Evolutionary conservation across 148 eudicot species (phyloP).

Genomic region (Arctostaphylos glauca): DNA sequence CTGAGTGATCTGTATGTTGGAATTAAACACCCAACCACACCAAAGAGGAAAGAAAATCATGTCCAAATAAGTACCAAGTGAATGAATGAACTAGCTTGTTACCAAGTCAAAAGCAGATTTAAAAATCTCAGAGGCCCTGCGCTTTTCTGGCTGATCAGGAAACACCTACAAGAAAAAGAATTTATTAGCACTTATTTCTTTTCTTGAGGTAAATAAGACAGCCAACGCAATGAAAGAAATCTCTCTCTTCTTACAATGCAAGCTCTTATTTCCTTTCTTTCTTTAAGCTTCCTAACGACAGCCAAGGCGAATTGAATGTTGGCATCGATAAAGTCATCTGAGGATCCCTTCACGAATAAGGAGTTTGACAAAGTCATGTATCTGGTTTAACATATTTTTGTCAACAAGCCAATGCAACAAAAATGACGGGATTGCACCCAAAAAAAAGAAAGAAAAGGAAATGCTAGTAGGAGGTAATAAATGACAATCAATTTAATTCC

Average conservation of each 20-base stretch:
- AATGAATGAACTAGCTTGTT: constrained; percentile 14
- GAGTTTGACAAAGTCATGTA: constrained; percentile 55
- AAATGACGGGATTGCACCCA: neutral
- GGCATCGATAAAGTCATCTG: constrained; percentile 93
- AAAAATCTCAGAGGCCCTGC: constrained; percentile 87
- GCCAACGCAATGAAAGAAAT: too few relatives aligned
- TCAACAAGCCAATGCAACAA: constrained; percentile 29
- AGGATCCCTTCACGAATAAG: constrained; percentile 91
- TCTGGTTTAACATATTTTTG: constrained; percentile 39
- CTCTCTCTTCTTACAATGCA: constrained; percentile 61
- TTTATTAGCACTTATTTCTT: neutral
- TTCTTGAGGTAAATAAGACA: neutral
- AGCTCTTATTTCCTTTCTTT: constrained; percentile 62
- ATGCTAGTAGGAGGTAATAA: neutral
- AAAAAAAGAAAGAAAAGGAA: constrained; percentile 11
- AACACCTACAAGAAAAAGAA: constrained; percentile 51
- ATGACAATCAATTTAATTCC: neutral
- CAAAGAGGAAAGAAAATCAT: neutral
- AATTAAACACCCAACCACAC: neutral
- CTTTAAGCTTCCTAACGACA: constrained; percentile 78
- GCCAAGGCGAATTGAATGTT: constrained; percentile 88
- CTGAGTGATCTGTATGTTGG: neutral
- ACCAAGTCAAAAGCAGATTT: constrained; percentile 86
- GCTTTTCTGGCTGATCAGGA: constrained; percentile 95
- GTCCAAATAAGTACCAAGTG: neutral